These are phyloP conservation scores for Solanum rostratum DNA, from an alignment of 257 asterid genomes.

Conservation along the genomic window DNA sequence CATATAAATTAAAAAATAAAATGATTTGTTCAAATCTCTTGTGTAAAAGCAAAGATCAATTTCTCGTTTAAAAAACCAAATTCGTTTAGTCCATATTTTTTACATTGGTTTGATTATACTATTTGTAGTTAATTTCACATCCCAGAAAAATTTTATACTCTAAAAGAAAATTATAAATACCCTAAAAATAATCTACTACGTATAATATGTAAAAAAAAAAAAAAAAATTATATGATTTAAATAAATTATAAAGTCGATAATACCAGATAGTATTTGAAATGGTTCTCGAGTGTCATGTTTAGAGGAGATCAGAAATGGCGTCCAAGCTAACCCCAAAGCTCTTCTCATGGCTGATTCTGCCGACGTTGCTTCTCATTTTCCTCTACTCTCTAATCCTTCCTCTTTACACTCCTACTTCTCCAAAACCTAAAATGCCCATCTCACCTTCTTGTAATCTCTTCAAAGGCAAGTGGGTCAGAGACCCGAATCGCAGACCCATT, in stretches of 20 bases:
- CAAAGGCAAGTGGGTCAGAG: conserved; percentile 63
- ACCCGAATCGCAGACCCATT: conserved; percentile 54
- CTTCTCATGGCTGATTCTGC: conserved; percentile 44
- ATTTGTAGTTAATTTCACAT: too few species aligned
- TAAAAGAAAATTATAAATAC: too few species aligned
- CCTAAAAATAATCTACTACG: too few species aligned
- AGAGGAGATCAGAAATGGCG: conserved; percentile 15
- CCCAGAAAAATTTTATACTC: too few species aligned
- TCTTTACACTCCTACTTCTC: conserved; percentile 16
- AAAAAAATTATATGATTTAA: too few species aligned
- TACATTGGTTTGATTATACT: too few species aligned
- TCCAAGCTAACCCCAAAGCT: conserved; percentile 31
- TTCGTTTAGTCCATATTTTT: too few species aligned
- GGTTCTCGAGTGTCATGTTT: neutral
- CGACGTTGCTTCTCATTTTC: conserved; percentile 47
- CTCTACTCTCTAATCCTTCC: conserved; percentile 58
- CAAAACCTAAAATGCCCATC: conserved; percentile 5
- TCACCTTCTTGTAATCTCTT: conserved; percentile 54
- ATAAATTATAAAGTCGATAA: neutral
- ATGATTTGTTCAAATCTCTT: too few species aligned
- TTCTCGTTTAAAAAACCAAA: too few species aligned
- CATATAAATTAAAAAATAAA: too few species aligned
- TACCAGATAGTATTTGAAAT: neutral
- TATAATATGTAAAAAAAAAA: too few species aligned
- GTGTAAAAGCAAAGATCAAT: too few species aligned